phyloP scores from a whole-genome alignment of 805 yeast species.

The Zygosaccharomyces gambellarensis region DNA sequence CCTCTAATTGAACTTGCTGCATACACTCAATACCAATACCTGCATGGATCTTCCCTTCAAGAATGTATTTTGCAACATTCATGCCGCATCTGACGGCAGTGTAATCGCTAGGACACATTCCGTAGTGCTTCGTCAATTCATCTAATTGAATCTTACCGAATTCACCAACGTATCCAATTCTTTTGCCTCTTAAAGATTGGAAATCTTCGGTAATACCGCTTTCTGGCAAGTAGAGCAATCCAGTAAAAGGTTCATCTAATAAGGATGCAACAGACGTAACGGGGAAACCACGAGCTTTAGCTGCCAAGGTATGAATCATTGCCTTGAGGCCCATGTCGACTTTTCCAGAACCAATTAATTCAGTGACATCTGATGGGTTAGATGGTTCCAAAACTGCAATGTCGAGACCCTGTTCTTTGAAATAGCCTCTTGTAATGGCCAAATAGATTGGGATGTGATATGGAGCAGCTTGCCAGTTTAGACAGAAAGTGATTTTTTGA shows the following conservation, averaged over 20 bases:
- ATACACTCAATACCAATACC: constrained; percentile 57
- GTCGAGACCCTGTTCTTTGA: constrained; percentile 46
- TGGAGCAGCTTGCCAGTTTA: constrained; percentile 54
- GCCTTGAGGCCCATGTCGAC: constrained; percentile 57
- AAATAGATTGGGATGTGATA: constrained; percentile 51
- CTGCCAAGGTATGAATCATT: constrained; percentile 57
- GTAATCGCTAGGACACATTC: constrained; percentile 52
- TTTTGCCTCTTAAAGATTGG: constrained; percentile 47
- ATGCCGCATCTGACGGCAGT: constrained; percentile 56
- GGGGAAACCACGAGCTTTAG: constrained; percentile 54
- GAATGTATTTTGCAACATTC: constrained; percentile 53
- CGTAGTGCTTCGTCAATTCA: constrained; percentile 51
- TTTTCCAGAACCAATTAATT: constrained; percentile 52
- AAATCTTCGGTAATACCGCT: constrained; percentile 50
- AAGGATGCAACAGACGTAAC: constrained; percentile 53
- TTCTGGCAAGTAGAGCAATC: constrained; percentile 47
- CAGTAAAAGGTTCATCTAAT: constrained; percentile 55
- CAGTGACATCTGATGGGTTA: constrained; percentile 55
- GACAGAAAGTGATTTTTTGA: constrained; percentile 45
- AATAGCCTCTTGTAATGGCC: constrained; percentile 48
- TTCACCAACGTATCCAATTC: constrained; percentile 55
- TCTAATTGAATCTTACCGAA: constrained; percentile 56
- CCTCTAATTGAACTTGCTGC: constrained; percentile 55
- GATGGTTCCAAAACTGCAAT: constrained; percentile 52
- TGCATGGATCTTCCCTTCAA: constrained; percentile 52